Conservation (phyloP, 306 rosid genomes). For the Pyrus betulifolia region DNA sequence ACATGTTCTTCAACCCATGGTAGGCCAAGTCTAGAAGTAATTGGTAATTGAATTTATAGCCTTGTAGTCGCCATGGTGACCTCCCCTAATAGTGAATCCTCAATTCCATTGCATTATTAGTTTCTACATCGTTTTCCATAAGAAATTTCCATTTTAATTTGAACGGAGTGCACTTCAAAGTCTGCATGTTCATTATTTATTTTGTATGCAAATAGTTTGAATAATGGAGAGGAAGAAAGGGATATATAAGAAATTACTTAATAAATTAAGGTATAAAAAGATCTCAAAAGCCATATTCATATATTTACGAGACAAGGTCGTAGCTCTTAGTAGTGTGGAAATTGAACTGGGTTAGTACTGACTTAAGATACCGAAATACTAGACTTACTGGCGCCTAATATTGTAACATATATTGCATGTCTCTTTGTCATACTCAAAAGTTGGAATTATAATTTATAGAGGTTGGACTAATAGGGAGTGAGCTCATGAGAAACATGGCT, state of each 20-base stretch:
- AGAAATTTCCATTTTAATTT: neutral
- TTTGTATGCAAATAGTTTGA: neutral
- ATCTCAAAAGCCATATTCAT: neutral
- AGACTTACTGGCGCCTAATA: neutral
- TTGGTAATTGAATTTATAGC: neutral
- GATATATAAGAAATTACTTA: neutral
- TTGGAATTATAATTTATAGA: too few relatives aligned
- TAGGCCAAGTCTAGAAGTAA: neutral
- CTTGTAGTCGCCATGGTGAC: neutral
- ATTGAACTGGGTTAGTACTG: neutral
- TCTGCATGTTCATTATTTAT: neutral
- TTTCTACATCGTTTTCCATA: constrained; percentile 3
- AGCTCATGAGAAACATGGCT: neutral
- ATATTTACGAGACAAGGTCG: neutral
- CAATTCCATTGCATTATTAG: neutral
- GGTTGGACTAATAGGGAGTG: neutral
- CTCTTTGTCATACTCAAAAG: neutral
- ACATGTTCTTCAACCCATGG: neutral
- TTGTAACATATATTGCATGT: neutral
- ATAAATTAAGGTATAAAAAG: neutral
- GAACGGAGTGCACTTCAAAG: neutral
- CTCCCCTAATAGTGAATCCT: neutral
- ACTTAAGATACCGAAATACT: neutral
- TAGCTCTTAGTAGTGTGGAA: neutral
- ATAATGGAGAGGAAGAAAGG: neutral